phyloP scores from a whole-genome alignment of 371 early-diverging fungal species.

The Chytridium lagenaria region DNA sequence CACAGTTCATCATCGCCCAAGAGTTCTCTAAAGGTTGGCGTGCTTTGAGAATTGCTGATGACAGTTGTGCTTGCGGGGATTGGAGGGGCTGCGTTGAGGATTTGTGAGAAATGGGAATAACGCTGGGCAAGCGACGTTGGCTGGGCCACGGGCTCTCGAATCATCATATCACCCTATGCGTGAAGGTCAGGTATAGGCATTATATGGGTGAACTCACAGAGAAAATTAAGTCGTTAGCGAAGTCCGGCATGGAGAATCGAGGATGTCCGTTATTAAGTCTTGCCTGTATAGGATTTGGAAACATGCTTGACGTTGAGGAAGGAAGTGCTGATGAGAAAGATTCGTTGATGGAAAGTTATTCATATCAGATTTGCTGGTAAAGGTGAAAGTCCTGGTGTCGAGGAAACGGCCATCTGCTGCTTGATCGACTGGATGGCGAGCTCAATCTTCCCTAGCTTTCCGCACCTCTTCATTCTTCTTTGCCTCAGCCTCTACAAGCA shows the following conservation, averaged over 20 bases:
- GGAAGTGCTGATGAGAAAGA: no score
- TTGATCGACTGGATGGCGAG: constrained; percentile 4
- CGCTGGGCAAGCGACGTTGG: not conserved
- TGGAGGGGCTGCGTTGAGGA: not conserved
- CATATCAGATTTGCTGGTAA: no score
- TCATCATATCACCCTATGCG: constrained; percentile 6
- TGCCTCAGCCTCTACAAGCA: constrained; percentile 8
- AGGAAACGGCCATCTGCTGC: not conserved
- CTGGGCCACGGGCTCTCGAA: not conserved
- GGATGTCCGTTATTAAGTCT: not conserved
- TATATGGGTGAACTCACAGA: not conserved
- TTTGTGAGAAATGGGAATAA: not conserved
- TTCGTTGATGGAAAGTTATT: no score
- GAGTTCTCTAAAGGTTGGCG: not conserved
- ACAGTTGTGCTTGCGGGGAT: not conserved
- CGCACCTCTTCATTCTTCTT: constrained; percentile 8
- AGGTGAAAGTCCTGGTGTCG: no score
- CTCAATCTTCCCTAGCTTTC: constrained; percentile 9
- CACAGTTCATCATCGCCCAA: not conserved
- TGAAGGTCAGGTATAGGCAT: not conserved
- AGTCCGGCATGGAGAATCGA: not conserved
- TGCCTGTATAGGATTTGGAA: not conserved
- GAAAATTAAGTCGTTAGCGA: not conserved
- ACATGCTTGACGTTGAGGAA: not conserved
- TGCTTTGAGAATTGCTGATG: not conserved